Conservation (phyloP, 331 rosid genomes). For the Phaseolus coccineus region DNA sequence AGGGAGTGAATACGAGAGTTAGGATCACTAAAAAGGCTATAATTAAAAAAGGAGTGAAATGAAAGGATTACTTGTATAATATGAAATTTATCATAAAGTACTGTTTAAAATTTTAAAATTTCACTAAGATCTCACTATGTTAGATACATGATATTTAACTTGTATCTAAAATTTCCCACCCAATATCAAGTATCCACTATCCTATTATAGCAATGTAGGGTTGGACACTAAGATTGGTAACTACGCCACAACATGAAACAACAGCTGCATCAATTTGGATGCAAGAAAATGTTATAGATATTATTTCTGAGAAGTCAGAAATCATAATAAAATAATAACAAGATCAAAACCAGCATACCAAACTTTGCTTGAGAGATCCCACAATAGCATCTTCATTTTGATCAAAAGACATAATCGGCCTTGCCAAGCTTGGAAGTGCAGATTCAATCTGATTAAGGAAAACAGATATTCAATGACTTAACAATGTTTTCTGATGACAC, state of each 20-base stretch:
- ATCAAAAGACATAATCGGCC: constrained; percentile 98
- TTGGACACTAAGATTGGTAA: background rate
- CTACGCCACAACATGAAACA: background rate
- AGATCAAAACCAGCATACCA: constrained; percentile 61
- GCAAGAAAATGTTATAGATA: constrained; percentile 17
- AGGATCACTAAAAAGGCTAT: constrained; percentile 6
- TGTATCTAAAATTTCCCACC: background rate
- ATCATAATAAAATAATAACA: constrained; percentile 20
- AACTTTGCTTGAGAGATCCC: constrained; percentile 94
- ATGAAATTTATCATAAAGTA: background rate
- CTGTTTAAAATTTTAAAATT: background rate
- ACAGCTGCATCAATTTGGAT: constrained; percentile 9
- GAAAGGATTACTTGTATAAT: constrained; percentile 26
- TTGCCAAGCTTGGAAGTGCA: constrained; percentile 91
- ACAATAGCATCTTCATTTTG: constrained; percentile 96
- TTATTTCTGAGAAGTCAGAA: constrained; percentile 31
- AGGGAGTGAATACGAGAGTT: constrained; percentile 1
- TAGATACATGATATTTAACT: background rate
- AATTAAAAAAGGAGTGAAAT: background rate
- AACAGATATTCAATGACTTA: constrained; percentile 37
- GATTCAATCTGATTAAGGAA: constrained; percentile 82
- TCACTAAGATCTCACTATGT: too few relatives aligned
- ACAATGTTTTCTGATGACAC: constrained; percentile 32
- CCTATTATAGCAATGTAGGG: background rate
- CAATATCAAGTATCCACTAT: background rate